Conservation (phyloP, 345 rosid genomes). For the Syzygium aromaticum region DNA sequence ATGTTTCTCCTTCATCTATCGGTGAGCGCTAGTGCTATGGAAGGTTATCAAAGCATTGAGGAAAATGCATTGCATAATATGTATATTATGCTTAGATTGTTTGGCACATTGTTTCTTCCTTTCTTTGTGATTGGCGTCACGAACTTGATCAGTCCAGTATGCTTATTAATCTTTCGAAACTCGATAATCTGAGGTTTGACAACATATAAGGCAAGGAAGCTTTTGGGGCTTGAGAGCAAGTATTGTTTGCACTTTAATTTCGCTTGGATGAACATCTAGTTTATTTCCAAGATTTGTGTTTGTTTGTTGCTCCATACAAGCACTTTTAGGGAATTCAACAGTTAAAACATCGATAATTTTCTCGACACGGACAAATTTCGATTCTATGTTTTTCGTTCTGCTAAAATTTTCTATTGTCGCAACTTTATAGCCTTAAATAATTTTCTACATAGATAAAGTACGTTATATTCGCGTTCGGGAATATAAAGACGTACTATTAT, state of each 20-base stretch:
- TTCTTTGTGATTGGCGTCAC: no score
- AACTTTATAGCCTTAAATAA: neutral
- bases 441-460: neutral
- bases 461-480: neutral
- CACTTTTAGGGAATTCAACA: neutral
- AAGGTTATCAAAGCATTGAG: neutral
- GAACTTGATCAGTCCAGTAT: no score
- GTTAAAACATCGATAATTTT: neutral
- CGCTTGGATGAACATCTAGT: neutral
- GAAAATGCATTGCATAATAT: no score
- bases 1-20: neutral
- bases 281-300: neutral
- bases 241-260: neutral
- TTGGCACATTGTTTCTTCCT: no score
- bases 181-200: neutral
- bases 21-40: neutral
- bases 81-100: no score
- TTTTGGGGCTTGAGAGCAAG: neutral
- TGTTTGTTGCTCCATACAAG: neutral
- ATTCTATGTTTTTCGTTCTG: neutral
- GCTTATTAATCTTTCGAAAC: no score
- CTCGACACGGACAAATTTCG: accelerated
- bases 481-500: neutral
- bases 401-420: neutral
- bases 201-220: neutral